Evolutionary conservation across 192 early-diverging fungal species (phyloP).

Genomic region (Funneliformis mosseae): DNA sequence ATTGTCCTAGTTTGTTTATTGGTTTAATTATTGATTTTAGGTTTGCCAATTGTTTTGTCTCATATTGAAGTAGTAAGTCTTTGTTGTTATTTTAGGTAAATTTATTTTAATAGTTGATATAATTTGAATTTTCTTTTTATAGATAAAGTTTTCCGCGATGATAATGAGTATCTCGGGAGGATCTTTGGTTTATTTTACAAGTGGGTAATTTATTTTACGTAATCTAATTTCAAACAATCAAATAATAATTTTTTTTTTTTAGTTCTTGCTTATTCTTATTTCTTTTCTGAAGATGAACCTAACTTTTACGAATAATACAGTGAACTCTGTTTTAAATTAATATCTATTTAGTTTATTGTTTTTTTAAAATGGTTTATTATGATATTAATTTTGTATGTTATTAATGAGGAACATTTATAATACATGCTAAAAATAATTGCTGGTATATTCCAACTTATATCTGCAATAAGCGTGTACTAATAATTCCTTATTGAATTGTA

Average conservation of each 20-base stretch:
- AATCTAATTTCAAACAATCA: neutral
- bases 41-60: neutral
- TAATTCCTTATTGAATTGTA: no score
- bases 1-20: neutral
- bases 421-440: no score
- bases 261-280: slow-evolving; percentile 1
- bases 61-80: neutral
- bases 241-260: neutral
- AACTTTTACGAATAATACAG: neutral
- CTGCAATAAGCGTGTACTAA: no score
- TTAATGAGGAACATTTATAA: no score
- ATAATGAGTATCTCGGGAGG: neutral
- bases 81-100: neutral
- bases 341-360: no score
- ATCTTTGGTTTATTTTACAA: neutral
- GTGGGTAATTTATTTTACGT: neutral
- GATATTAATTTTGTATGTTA: no score
- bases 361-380: no score
- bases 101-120: neutral
- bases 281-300: neutral
- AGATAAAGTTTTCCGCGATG: neutral
- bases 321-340: no score
- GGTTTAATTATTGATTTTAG: neutral
- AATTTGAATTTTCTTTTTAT: neutral
- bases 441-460: no score